These are phyloP conservation scores for Gossypium davidsonii DNA, from an alignment of 441 rosid species.

Conservation along the genomic window DNA sequence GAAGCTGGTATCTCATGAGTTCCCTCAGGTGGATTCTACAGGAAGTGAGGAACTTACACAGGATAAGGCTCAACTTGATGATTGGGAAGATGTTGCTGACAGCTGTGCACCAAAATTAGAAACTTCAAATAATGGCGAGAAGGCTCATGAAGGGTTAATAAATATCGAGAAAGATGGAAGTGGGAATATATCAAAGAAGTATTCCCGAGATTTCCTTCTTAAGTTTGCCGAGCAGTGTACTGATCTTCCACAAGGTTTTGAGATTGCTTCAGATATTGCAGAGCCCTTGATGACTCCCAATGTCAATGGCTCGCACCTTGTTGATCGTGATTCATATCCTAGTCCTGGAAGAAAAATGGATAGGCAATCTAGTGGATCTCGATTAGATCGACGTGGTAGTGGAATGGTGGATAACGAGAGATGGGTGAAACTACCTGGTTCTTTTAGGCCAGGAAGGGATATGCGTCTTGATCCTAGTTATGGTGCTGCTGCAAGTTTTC, in stretches of 20 bases:
- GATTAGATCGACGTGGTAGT: slow-evolving; percentile 66
- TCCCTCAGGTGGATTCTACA: slow-evolving; percentile 24
- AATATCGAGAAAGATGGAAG: slow-evolving; percentile 28
- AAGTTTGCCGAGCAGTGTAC: slow-evolving; percentile 70
- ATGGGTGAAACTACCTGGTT: slow-evolving; percentile 55
- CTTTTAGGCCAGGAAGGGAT: slow-evolving; percentile 51
- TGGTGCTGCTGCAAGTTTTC: slow-evolving; percentile 46
- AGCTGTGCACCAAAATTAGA: slow-evolving; percentile 69
- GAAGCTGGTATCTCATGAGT: slow-evolving; percentile 34
- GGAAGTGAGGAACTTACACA: slow-evolving; percentile 31
- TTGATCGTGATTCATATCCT: slow-evolving; percentile 51
- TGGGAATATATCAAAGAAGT: slow-evolving; percentile 49
- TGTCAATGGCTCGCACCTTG: slow-evolving; percentile 35
- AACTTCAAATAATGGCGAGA: slow-evolving; percentile 30
- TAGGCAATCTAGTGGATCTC: slow-evolving; percentile 54
- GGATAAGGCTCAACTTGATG: slow-evolving; percentile 69
- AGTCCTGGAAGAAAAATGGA: slow-evolving; percentile 61
- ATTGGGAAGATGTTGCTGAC: slow-evolving; percentile 98
- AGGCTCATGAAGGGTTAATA: slow-evolving; percentile 24
- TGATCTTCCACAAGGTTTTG: slow-evolving; percentile 69
- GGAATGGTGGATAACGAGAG: slow-evolving; percentile 57
- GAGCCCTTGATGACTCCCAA: slow-evolving; percentile 35
- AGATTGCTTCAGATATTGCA: slow-evolving; percentile 40
- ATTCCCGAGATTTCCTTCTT: slow-evolving; percentile 89
- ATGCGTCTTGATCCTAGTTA: slow-evolving; percentile 38